phyloP scores from a whole-genome alignment of 2,329 filamentous ascomycete species.

The Alternaria novae-zelandiae region DNA sequence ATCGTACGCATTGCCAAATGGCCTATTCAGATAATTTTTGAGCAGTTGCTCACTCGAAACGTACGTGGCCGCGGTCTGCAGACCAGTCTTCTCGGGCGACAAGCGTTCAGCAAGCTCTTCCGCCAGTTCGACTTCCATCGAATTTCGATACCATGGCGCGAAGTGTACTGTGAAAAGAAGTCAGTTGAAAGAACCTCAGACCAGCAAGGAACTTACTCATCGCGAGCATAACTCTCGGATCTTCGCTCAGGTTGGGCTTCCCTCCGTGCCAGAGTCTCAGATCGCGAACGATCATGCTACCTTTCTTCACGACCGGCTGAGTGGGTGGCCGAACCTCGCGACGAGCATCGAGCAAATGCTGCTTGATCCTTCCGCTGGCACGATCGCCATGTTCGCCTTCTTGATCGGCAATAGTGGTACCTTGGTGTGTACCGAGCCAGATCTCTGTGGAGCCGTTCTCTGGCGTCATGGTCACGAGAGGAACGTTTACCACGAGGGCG shows the following conservation, averaged over 20 bases:
- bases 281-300: slow-evolving; percentile 55
- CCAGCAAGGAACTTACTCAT: slow-evolving; percentile 29
- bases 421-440: slow-evolving; percentile 57
- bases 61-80: slow-evolving; percentile 62
- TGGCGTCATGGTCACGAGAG: slow-evolving; percentile 53
- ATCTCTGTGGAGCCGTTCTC: slow-evolving; percentile 59
- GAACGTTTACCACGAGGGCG: slow-evolving; percentile 56
- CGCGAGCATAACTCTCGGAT: slow-evolving; percentile 56
- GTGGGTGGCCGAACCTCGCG: slow-evolving; percentile 23
- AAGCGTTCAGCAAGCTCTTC: slow-evolving; percentile 58
- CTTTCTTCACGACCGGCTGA: slow-evolving; percentile 49
- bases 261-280: slow-evolving; percentile 59
- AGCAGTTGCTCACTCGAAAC: slow-evolving; percentile 52
- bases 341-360: slow-evolving; percentile 27
- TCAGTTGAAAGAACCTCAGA: slow-evolving; percentile 1
- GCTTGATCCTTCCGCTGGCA: slow-evolving; percentile 39
- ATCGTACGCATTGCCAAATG: slow-evolving; percentile 68
- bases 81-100: slow-evolving; percentile 45
- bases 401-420: slow-evolving; percentile 45
- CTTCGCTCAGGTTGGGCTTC: slow-evolving; percentile 54
- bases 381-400: slow-evolving; percentile 50
- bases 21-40: slow-evolving; percentile 60
- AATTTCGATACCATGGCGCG: slow-evolving; percentile 64
- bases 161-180: slow-evolving; percentile 52
- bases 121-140: slow-evolving; percentile 62